Percentiles rank a stretch among this genome's conserved stretches.
These are phyloP conservation scores for Diplocarpon mali DNA, from an alignment of 2,329 filamentous ascomycete genomes.

Conservation along the genomic window DNA sequence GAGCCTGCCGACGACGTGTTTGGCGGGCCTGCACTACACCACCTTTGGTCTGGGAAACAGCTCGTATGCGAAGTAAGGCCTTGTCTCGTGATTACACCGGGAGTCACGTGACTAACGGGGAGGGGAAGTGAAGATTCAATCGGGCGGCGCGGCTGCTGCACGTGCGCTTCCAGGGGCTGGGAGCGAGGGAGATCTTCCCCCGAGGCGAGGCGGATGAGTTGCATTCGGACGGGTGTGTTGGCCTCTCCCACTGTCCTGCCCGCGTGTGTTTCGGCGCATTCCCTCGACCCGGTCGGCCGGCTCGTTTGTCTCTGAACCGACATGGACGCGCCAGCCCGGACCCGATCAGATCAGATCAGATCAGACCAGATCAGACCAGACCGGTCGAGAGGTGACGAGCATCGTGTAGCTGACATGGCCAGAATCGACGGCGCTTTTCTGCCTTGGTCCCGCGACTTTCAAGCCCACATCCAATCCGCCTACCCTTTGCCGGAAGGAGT, in stretches of 20 bases:
- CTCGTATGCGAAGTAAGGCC: constrained; percentile 72
- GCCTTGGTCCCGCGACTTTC: constrained; percentile 62
- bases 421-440: constrained; percentile 76
- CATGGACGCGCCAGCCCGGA: no score
- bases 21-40: constrained; percentile 61
- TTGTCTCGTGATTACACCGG: neutral
- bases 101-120: constrained; percentile 7
- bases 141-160: constrained; percentile 84
- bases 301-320: no score
- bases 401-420: neutral
- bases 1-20: constrained; percentile 59
- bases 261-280: neutral
- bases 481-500: constrained; percentile 60
- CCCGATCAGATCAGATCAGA: no score
- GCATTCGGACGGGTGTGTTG: constrained; percentile 75
- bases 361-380: no score
- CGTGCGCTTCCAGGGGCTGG: constrained; percentile 73
- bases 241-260: neutral
- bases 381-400: no score
- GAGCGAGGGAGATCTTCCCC: constrained; percentile 64
- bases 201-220: constrained; percentile 87
- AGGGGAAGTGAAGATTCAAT: constrained; percentile 63
- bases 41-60: constrained; percentile 90
- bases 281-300: no score
- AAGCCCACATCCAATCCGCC: constrained; percentile 50